These are phyloP conservation scores for Saturnispora silvae DNA, from an alignment of 805 yeast genomes.

Conservation along the genomic window DNA sequence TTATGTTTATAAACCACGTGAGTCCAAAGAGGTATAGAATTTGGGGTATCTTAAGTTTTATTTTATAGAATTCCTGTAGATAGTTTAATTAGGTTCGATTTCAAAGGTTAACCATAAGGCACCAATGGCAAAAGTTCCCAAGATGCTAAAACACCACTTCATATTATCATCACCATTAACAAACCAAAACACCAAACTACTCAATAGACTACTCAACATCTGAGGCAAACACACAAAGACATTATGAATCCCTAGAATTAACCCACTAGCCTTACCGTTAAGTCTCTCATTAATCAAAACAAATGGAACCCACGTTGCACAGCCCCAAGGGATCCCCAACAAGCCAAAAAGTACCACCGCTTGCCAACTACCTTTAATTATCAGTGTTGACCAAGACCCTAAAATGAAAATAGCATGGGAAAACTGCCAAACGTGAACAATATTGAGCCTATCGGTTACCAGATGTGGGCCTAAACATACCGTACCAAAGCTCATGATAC, in stretches of 20 bases:
- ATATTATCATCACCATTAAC: conserved; percentile 34
- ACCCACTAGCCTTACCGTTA: conserved; percentile 34
- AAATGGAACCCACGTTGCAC: conserved; percentile 58
- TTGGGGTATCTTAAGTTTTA: too few species aligned
- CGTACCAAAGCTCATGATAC: conserved; percentile 34
- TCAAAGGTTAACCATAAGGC: conserved; percentile 29
- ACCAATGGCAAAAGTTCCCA: conserved; percentile 40
- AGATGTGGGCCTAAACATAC: conserved; percentile 37
- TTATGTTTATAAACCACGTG: conserved; percentile 6
- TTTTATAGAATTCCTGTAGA: too few species aligned
- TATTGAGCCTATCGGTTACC: conserved; percentile 15
- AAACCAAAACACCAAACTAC: conserved; percentile 22
- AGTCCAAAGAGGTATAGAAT: too few species aligned
- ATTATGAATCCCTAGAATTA: conserved; percentile 46
- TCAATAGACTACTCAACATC: conserved; percentile 23
- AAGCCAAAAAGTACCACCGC: conserved; percentile 42
- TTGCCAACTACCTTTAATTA: conserved; percentile 28
- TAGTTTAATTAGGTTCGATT: too few species aligned
- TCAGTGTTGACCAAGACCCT: conserved; percentile 38
- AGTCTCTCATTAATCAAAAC: conserved; percentile 37
- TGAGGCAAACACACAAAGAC: conserved; percentile 51
- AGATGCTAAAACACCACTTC: conserved; percentile 49
- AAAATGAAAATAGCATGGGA: conserved; percentile 41
- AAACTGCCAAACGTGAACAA: conserved; percentile 32
- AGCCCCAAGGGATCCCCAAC: conserved; percentile 56